These are phyloP conservation scores for Rhodosporidiobolus odoratus DNA, from an alignment of 768 basidiomycete species.

Conservation along the genomic window DNA sequence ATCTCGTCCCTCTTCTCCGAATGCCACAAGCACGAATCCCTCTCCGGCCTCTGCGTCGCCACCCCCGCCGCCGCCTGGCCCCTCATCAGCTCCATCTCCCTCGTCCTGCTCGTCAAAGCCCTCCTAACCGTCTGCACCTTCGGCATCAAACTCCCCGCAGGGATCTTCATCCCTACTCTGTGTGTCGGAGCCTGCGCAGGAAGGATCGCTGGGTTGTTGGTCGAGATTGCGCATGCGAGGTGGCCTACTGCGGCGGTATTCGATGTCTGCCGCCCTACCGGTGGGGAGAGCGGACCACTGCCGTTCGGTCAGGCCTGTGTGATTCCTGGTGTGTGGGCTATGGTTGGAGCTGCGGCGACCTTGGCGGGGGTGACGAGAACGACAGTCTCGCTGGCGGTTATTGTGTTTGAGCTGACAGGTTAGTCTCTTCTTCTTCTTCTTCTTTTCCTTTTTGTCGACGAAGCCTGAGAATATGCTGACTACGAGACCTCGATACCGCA, in stretches of 20 bases:
- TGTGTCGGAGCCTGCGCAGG: constrained; percentile 91
- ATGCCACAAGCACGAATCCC: constrained; percentile 60
- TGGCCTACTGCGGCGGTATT: constrained; percentile 63
- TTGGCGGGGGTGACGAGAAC: constrained; percentile 93
- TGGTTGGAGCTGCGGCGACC: constrained; percentile 77
- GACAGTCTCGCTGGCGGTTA: constrained; percentile 89
- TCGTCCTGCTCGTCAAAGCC: constrained; percentile 76
- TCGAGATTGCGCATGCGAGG: constrained; percentile 68
- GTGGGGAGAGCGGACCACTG: constrained; percentile 45
- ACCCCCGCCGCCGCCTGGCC: constrained; percentile 54
- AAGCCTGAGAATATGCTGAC: no score
- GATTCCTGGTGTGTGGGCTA: constrained; percentile 60
- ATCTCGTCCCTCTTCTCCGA: constrained; percentile 71
- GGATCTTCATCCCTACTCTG: constrained; percentile 93
- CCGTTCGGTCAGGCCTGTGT: constrained; percentile 55
- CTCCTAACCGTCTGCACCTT: constrained; percentile 70
- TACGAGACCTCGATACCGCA: constrained; percentile 49
- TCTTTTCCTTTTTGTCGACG: background rate
- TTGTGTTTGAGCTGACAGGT: constrained; percentile 66
- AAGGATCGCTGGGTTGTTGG: constrained; percentile 69
- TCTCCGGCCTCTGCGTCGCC: constrained; percentile 65
- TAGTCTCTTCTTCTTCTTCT: background rate
- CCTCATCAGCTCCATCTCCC: constrained; percentile 61
- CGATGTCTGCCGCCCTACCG: constrained; percentile 59
- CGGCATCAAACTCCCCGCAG: constrained; percentile 61